phyloP scores from a whole-genome alignment of 2,329 filamentous ascomycete species.

The Fusarium verrucosum region DNA sequence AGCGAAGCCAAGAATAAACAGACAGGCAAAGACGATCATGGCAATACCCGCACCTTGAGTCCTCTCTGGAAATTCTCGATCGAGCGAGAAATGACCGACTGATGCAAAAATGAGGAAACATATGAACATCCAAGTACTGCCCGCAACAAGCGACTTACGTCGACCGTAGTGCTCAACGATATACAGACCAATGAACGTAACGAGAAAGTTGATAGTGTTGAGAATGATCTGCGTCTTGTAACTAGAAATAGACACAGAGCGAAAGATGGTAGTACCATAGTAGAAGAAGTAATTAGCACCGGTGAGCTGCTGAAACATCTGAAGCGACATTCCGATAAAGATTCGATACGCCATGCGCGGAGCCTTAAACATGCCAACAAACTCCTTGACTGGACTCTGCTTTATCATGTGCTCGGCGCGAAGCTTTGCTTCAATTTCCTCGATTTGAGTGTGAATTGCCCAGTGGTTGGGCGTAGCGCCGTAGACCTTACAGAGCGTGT shows the following conservation, averaged over 20 bases:
- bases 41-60: slow-evolving; percentile 61
- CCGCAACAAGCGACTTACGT: slow-evolving; percentile 68
- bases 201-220: slow-evolving; percentile 72
- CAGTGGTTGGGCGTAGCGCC: slow-evolving; percentile 55
- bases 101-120: slow-evolving; percentile 69
- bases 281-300: slow-evolving; percentile 75
- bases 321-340: slow-evolving; percentile 66
- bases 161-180: slow-evolving; percentile 75
- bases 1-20: slow-evolving; percentile 73
- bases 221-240: slow-evolving; percentile 75
- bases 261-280: slow-evolving; percentile 65
- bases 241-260: slow-evolving; percentile 61
- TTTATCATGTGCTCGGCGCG: slow-evolving; percentile 56
- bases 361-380: slow-evolving; percentile 69
- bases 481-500: slow-evolving; percentile 60
- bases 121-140: slow-evolving; percentile 67
- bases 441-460: slow-evolving; percentile 58
- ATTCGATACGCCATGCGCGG: slow-evolving; percentile 72
- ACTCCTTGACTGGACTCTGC: slow-evolving; percentile 55
- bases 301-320: slow-evolving; percentile 74
- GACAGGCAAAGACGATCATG: slow-evolving; percentile 70
- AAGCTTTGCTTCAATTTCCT: slow-evolving; percentile 64
- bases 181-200: slow-evolving; percentile 74
- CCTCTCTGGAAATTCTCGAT: slow-evolving; percentile 47
- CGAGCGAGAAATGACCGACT: slow-evolving; percentile 60